Percentiles rank a stretch among this genome's conserved stretches.
phyloP scores from a whole-genome alignment of 1,284 basidiomycete genomes.

The Phellinidium pouzarii region DNA sequence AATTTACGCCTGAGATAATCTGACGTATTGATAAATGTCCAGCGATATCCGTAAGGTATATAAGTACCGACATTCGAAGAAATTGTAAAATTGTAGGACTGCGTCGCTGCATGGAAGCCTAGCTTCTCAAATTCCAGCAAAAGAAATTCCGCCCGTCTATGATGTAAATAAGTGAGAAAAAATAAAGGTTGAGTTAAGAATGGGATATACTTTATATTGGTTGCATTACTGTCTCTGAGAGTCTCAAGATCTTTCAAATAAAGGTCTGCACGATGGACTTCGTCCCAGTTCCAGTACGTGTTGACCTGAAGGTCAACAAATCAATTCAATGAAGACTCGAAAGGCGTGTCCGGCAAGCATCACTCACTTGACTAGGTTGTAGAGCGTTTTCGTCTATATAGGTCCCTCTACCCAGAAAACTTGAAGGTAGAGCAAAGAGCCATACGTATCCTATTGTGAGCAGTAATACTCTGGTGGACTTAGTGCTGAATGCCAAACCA shows the following conservation, averaged over 20 bases:
- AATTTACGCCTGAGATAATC: slow-evolving; percentile 60
- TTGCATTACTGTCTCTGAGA: slow-evolving; percentile 57
- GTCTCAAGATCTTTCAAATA: slow-evolving; percentile 67
- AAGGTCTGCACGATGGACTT: slow-evolving; percentile 77
- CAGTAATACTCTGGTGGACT: slow-evolving; percentile 40
- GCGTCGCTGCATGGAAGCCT: slow-evolving; percentile 63
- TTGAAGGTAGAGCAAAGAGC: slow-evolving; percentile 66
- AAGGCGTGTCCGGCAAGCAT: background rate
- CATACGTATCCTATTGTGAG: slow-evolving; percentile 64
- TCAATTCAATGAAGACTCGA: no score
- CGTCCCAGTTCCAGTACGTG: slow-evolving; percentile 82
- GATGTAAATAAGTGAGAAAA: slow-evolving; percentile 18
- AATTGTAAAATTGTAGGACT: slow-evolving; percentile 56
- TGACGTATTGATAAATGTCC: slow-evolving; percentile 28
- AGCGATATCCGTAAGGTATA: background rate
- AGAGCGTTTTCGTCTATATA: slow-evolving; percentile 94
- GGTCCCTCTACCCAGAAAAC: slow-evolving; percentile 56
- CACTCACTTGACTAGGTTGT: slow-evolving; percentile 75
- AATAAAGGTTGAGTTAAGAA: slow-evolving; percentile 2
- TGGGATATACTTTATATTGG: slow-evolving; percentile 59
- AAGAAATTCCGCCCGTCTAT: slow-evolving; percentile 58
- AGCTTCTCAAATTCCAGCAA: slow-evolving; percentile 56
- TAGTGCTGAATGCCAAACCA: background rate
- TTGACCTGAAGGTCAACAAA: slow-evolving; percentile 52
- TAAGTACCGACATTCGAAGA: slow-evolving; percentile 34